These are phyloP conservation scores for Fusarium neocosmosporiellum DNA, from an alignment of 2,329 filamentous ascomycete species.

Conservation along the genomic window DNA sequence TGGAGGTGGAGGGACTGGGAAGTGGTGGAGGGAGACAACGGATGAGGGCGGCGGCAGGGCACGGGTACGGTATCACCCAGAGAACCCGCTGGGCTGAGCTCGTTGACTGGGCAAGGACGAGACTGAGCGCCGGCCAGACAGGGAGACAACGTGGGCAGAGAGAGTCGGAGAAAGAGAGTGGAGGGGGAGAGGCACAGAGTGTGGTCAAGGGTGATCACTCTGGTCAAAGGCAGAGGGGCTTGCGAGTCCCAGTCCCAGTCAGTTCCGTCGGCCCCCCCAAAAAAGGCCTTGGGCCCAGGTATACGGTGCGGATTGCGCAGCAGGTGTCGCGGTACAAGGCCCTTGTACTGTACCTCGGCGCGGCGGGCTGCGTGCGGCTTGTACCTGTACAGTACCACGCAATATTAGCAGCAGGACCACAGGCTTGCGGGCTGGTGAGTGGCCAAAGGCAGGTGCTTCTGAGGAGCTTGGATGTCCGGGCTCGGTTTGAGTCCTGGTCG, in stretches of 20 bases:
- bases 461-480: constrained; percentile 39
- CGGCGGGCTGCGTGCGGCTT: constrained; percentile 44
- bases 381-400: constrained; percentile 55
- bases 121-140: not conserved
- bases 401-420: constrained; percentile 42
- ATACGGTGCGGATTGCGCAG: constrained; percentile 48
- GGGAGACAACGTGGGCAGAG: constrained; percentile 7
- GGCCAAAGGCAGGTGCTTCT: constrained; percentile 35
- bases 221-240: constrained; percentile 42
- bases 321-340: constrained; percentile 44
- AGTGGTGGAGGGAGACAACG: constrained; percentile 14
- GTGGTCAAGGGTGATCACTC: constrained; percentile 31
- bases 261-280: constrained; percentile 20
- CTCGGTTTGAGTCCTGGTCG: constrained; percentile 36
- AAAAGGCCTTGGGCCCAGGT: constrained; percentile 38
- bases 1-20: constrained; percentile 32
- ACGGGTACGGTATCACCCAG: constrained; percentile 30
- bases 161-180: not conserved
- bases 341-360: constrained; percentile 52
- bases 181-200: constrained; percentile 4
- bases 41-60: constrained; percentile 10
- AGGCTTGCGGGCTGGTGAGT: constrained; percentile 36
- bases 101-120: constrained; percentile 30
- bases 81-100: constrained; percentile 27
- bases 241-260: constrained; percentile 33